A percentile compares a stretch with the other conserved stretches of the same genome.
Evolutionary conservation across 2,329 filamentous ascomycete species (phyloP).

Genomic region (Myriosclerotinia duriaeana): DNA sequence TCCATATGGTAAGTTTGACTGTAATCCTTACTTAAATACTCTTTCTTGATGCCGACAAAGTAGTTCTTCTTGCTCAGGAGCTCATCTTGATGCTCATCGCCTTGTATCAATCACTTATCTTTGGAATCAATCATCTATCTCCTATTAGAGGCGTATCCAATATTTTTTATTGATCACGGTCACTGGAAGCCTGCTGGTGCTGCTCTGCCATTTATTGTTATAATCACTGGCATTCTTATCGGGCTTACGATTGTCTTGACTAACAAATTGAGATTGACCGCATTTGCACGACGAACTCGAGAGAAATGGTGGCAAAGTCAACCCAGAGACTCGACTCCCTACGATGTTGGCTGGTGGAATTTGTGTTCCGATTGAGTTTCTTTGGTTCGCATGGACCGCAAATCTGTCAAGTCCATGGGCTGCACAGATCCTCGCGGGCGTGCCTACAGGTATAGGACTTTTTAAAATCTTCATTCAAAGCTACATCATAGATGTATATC

Average conservation of each 20-base stretch:
- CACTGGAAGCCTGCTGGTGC: slow-evolving; percentile 44
- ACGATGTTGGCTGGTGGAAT: slow-evolving; percentile 59
- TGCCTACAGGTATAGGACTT: slow-evolving; percentile 70
- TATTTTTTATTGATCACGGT: slow-evolving; percentile 45
- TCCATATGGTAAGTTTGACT: background rate
- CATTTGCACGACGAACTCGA: slow-evolving; percentile 66
- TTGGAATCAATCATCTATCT: slow-evolving; percentile 39
- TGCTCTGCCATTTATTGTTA: slow-evolving; percentile 36
- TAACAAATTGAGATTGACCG: slow-evolving; percentile 60
- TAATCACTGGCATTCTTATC: slow-evolving; percentile 65
- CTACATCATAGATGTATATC: slow-evolving; percentile 66
- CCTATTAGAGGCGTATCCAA: slow-evolving; percentile 49
- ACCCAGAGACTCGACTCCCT: slow-evolving; percentile 66
- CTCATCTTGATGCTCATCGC: slow-evolving; percentile 32
- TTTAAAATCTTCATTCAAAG: background rate
- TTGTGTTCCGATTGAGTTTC: slow-evolving; percentile 61
- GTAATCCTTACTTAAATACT: background rate
- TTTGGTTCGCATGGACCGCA: slow-evolving; percentile 72
- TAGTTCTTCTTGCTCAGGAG: slow-evolving; percentile 15
- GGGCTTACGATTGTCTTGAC: slow-evolving; percentile 68
- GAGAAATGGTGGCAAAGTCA: slow-evolving; percentile 64
- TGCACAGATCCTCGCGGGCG: slow-evolving; percentile 58
- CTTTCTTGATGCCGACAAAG: background rate
- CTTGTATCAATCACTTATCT: slow-evolving; percentile 31
- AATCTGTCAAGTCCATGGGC: slow-evolving; percentile 59